Conservation (phyloP, 2,329 filamentous ascomycete genomes). For the Arthrinium phaeospermum region DNA sequence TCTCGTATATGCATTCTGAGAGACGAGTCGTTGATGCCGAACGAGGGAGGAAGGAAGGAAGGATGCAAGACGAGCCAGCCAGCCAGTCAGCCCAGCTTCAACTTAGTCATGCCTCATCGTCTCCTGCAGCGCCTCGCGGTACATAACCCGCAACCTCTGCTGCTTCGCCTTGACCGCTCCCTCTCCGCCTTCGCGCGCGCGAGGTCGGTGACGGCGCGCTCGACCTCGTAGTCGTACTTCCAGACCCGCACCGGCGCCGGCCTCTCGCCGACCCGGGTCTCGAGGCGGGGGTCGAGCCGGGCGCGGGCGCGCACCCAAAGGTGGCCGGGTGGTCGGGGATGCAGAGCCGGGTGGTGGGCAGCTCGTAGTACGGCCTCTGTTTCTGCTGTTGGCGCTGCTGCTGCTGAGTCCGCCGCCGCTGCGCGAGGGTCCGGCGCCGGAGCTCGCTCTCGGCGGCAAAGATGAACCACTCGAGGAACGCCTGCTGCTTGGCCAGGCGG, state of each 20-base stretch:
- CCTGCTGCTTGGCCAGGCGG: not conserved
- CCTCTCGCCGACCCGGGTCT: not conserved
- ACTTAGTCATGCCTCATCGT: not conserved
- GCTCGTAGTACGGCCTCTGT: not conserved
- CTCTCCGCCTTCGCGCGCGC: not conserved
- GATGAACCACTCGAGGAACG: not conserved
- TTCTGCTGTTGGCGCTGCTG: not conserved
- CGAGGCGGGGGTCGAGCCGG: not conserved
- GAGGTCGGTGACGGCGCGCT: not conserved
- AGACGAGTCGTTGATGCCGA: not conserved
- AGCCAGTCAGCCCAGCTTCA: not conserved
- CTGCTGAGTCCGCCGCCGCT: no score
- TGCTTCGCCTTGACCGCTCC: no score
- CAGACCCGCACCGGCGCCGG: not conserved
- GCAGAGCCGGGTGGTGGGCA: not conserved
- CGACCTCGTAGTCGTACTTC: not conserved
- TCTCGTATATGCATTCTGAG: not conserved
- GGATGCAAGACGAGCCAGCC: not conserved
- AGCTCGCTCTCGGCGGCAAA: not conserved
- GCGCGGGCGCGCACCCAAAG: not conserved
- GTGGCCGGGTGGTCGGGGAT: not conserved
- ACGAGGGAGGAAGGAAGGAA: not conserved
- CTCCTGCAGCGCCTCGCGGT: not conserved
- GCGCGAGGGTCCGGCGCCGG: not conserved
- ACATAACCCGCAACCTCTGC: not conserved